Conservation (phyloP, 768 basidiomycete genomes). For the Serendipita sp. region DNA sequence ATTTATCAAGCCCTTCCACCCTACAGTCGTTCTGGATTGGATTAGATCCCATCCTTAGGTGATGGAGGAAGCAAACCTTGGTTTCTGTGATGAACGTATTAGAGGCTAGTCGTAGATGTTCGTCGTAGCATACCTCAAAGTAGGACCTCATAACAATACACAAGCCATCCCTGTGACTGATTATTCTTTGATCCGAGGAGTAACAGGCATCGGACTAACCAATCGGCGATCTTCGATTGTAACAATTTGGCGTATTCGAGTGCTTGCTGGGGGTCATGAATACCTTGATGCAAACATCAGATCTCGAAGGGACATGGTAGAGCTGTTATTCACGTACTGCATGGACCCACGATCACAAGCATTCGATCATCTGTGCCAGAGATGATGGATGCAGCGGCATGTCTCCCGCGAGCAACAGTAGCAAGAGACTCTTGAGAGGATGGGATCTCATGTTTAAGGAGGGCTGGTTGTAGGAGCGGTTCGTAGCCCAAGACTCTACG, state of each 20-base stretch:
- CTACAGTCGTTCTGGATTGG: constrained; percentile 61
- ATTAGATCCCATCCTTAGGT: constrained; percentile 24
- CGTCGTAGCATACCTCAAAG: constrained; percentile 27
- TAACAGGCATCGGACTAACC: not conserved
- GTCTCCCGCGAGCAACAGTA: constrained; percentile 69
- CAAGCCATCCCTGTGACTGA: constrained; percentile 40
- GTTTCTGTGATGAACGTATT: not conserved
- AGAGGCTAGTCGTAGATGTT: not conserved
- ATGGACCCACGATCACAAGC: constrained; percentile 87
- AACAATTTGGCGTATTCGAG: constrained; percentile 74
- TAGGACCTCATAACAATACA: constrained; percentile 97
- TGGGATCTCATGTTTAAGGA: constrained; percentile 75
- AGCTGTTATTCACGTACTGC: constrained; percentile 35
- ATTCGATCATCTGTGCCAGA: constrained; percentile 74
- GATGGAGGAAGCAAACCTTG: not conserved
- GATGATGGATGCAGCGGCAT: constrained; percentile 59
- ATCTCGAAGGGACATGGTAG: not conserved
- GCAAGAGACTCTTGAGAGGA: constrained; percentile 46
- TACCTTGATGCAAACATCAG: not conserved
- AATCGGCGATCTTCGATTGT: constrained; percentile 20
- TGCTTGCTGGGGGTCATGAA: constrained; percentile 77
- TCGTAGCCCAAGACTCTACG: constrained; percentile 82
- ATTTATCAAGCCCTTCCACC: constrained; percentile 98
- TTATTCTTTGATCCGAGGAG: constrained; percentile 61
- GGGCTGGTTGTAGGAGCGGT: constrained; percentile 84